These are phyloP conservation scores for Dictyophora rubrovolvata DNA, from an alignment of 768 basidiomycete genomes.

Conservation along the genomic window DNA sequence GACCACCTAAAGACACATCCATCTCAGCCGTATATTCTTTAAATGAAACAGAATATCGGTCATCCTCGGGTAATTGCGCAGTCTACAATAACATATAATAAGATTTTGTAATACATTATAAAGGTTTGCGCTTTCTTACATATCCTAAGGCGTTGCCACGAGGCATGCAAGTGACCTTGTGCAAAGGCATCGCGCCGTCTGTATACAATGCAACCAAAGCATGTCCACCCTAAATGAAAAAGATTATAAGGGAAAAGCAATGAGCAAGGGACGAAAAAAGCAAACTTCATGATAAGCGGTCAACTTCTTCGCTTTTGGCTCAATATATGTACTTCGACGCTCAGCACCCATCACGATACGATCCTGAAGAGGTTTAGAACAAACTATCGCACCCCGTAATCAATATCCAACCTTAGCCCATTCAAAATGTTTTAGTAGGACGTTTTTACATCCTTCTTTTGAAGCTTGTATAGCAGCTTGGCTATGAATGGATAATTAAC, in stretches of 20 bases:
- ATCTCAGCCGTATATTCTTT: slow-evolving; percentile 74
- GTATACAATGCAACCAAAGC: slow-evolving; percentile 93
- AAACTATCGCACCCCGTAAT: background rate
- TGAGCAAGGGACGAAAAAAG: slow-evolving; percentile 17
- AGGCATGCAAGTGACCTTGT: slow-evolving; percentile 96
- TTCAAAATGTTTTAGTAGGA: slow-evolving; percentile 79
- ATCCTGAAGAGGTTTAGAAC: slow-evolving; percentile 38
- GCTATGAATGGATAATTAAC: slow-evolving; percentile 23
- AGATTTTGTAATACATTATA: background rate
- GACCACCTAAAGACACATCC: slow-evolving; percentile 90
- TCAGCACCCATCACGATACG: slow-evolving; percentile 97
- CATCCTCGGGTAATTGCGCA: slow-evolving; percentile 65
- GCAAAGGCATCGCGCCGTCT: slow-evolving; percentile 89
- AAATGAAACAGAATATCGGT: slow-evolving; percentile 58
- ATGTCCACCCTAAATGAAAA: slow-evolving; percentile 63
- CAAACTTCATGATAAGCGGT: slow-evolving; percentile 94
- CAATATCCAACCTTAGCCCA: slow-evolving; percentile 74
- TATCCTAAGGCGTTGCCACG: slow-evolving; percentile 89
- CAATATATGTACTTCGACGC: slow-evolving; percentile 80
- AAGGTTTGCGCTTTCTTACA: slow-evolving; percentile 34
- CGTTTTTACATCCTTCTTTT: slow-evolving; percentile 65
- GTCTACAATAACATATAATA: slow-evolving; percentile 31
- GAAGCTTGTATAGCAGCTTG: slow-evolving; percentile 94
- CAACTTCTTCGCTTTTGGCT: slow-evolving; percentile 73
- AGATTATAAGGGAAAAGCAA: background rate